Conservation (phyloP, 2,329 filamentous ascomycete genomes). For the Chaetomium sp. region DNA sequence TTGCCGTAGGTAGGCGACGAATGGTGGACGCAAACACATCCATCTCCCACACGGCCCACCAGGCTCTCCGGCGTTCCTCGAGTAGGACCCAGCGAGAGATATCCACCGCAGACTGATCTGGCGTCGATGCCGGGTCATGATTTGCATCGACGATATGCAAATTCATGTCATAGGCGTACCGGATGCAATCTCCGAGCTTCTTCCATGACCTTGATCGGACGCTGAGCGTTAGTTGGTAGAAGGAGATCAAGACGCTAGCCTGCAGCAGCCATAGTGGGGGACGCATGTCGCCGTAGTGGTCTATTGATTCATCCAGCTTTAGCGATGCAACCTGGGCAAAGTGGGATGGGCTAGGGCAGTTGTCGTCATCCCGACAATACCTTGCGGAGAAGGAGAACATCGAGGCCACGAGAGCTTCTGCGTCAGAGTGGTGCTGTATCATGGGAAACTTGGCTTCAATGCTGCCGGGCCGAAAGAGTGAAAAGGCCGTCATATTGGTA, state of each 20-base stretch:
- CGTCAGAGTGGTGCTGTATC: conserved; percentile 3
- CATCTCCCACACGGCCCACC: conserved; percentile 13
- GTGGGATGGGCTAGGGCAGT: conserved; percentile 2
- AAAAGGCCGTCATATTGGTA: conserved; percentile 7
- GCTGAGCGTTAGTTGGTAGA: conserved; percentile 3
- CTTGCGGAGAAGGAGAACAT: conserved; percentile 2
- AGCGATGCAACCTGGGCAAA: neutral
- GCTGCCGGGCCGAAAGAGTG: neutral
- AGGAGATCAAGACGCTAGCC: conserved; percentile 2
- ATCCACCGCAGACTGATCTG: too few relatives aligned
- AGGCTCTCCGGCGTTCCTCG: conserved; percentile 8
- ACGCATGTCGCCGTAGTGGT: conserved; percentile 1
- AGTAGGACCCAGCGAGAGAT: neutral
- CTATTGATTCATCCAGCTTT: conserved; percentile 1
- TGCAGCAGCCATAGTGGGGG: conserved; percentile 4
- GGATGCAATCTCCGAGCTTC: conserved; percentile 10
- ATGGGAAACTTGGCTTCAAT: conserved; percentile 5
- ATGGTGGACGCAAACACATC: conserved; percentile 9
- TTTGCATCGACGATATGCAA: conserved; percentile 5
- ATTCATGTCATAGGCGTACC: conserved; percentile 3
- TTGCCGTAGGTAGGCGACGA: conserved; percentile 2
- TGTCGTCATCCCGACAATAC: neutral
- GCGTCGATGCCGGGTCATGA: neutral
- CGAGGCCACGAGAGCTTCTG: conserved; percentile 2
- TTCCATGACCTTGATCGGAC: conserved; percentile 8